phyloP scores from a whole-genome alignment of 2,329 filamentous ascomycete species.

The Aspergillus sp. region DNA sequence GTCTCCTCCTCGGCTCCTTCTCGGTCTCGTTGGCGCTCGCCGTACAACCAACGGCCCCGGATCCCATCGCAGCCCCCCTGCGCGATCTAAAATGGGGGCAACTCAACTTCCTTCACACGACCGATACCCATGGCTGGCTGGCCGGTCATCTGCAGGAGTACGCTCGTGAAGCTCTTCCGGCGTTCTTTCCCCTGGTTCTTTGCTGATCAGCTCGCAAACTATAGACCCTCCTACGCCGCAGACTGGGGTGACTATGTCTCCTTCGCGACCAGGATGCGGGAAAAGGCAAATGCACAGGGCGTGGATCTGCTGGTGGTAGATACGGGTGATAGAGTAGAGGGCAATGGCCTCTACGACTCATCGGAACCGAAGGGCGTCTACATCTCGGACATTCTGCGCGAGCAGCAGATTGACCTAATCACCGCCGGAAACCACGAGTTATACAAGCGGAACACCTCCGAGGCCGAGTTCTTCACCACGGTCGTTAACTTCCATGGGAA shows the following conservation, averaged over 20 bases:
- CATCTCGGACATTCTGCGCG: conserved; percentile 80
- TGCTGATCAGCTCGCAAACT: conserved; percentile 20
- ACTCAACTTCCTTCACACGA: conserved; percentile 95
- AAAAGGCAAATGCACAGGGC: conserved; percentile 73
- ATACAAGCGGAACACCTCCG: conserved; percentile 76
- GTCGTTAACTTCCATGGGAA: conserved; percentile 77
- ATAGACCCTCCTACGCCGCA: conserved; percentile 81
- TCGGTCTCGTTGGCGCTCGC: conserved; percentile 36
- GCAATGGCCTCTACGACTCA: conserved; percentile 90
- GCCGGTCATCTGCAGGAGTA: conserved; percentile 90
- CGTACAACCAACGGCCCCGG: conserved; percentile 77
- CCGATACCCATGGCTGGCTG: conserved; percentile 94
- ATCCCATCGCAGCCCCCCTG: conserved; percentile 76
- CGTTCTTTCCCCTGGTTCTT: not conserved
- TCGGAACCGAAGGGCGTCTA: conserved; percentile 85
- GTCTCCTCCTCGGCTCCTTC: conserved; percentile 18
- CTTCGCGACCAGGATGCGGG: conserved; percentile 78
- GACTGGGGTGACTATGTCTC: conserved; percentile 99
- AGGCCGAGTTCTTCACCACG: conserved; percentile 74
- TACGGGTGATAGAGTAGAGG: conserved; percentile 89
- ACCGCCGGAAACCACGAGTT: conserved; percentile 94
- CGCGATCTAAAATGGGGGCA: conserved; percentile 87
- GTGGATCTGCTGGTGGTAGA: conserved; percentile 90
- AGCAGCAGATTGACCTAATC: conserved; percentile 81
- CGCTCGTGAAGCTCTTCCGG: conserved; percentile 22